Percentiles rank a stretch among this genome's conserved stretches.
Evolutionary conservation across 2,329 filamentous ascomycete genomes (phyloP).

Genomic region (Diaporthe nobilis): DNA sequence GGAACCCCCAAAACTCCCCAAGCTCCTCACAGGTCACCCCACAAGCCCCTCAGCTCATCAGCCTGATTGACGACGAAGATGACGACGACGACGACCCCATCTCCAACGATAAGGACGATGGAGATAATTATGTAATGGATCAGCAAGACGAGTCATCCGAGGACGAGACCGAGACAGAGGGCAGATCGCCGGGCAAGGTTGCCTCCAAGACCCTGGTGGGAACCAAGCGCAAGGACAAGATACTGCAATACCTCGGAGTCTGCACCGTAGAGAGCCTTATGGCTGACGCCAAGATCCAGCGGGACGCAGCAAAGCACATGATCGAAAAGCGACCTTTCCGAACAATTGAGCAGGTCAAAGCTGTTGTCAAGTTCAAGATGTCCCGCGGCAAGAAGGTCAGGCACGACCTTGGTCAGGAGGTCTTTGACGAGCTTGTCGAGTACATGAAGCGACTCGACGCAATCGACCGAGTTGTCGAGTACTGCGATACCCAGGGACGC

Average conservation of each 20-base stretch:
- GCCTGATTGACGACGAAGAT: constrained; percentile 35
- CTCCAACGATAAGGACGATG: constrained; percentile 39
- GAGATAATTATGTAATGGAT: constrained; percentile 35
- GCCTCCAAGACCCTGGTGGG: constrained; percentile 42
- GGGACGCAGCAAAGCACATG: constrained; percentile 77
- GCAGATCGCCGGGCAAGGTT: constrained; percentile 41
- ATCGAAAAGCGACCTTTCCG: constrained; percentile 82
- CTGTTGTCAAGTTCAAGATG: constrained; percentile 64
- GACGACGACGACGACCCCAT: constrained; percentile 30
- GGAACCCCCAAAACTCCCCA: constrained; percentile 31
- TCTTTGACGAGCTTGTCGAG: constrained; percentile 69
- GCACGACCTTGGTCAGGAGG: constrained; percentile 65
- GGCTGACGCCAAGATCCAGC: constrained; percentile 83
- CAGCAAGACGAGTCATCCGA: constrained; percentile 50
- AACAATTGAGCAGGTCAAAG: constrained; percentile 74
- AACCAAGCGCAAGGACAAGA: constrained; percentile 56
- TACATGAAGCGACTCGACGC: constrained; percentile 87
- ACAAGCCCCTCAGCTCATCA: constrained; percentile 21
- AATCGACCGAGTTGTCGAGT: constrained; percentile 84
- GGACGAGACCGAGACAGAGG: constrained; percentile 57
- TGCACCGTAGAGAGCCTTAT: constrained; percentile 82
- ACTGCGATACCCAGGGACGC: constrained; percentile 81
- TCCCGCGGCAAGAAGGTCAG: constrained; percentile 60
- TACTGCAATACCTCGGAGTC: constrained; percentile 87
- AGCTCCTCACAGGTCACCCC: constrained; percentile 25